These are phyloP conservation scores for Neurospora sp. DNA, from an alignment of 495 filamentous ascomycete genomes.

Conservation along the genomic window DNA sequence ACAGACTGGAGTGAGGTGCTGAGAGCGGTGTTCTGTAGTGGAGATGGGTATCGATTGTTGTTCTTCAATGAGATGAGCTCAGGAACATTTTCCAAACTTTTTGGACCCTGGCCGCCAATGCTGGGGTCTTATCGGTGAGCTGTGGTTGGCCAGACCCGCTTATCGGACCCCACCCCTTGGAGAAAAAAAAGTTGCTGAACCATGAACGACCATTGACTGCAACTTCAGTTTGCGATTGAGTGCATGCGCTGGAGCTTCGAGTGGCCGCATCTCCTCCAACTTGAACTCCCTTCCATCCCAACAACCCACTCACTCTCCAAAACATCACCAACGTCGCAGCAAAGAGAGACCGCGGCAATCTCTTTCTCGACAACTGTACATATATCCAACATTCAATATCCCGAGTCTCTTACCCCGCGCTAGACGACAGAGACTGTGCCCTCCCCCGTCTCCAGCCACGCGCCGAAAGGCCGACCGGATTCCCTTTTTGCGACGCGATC, in stretches of 20 bases:
- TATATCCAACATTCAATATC: background rate
- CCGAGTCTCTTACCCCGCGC: background rate
- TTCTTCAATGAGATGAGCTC: background rate
- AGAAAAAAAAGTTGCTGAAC: slow-evolving; percentile 15
- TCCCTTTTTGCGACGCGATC: background rate
- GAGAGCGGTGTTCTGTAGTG: background rate
- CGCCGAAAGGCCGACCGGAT: background rate
- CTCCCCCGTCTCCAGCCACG: background rate
- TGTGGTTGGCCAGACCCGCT: slow-evolving; percentile 7
- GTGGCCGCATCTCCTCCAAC: background rate
- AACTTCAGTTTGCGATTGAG: background rate
- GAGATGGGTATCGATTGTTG: background rate
- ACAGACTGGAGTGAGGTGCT: background rate
- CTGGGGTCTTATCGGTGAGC: slow-evolving; percentile 4
- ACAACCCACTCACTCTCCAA: background rate
- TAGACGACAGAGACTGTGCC: background rate
- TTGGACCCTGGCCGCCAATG: background rate
- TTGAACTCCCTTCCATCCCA: background rate
- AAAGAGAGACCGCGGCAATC: background rate
- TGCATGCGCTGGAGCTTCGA: background rate
- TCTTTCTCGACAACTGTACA: background rate
- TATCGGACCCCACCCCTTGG: slow-evolving; percentile 10
- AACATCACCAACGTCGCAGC: background rate
- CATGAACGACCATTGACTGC: background rate
- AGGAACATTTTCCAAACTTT: background rate